Percentiles rank a stretch among this genome's conserved stretches.
Conservation (phyloP, 2,329 filamentous ascomycete species). For the Decorospora gaudefroyi region DNA sequence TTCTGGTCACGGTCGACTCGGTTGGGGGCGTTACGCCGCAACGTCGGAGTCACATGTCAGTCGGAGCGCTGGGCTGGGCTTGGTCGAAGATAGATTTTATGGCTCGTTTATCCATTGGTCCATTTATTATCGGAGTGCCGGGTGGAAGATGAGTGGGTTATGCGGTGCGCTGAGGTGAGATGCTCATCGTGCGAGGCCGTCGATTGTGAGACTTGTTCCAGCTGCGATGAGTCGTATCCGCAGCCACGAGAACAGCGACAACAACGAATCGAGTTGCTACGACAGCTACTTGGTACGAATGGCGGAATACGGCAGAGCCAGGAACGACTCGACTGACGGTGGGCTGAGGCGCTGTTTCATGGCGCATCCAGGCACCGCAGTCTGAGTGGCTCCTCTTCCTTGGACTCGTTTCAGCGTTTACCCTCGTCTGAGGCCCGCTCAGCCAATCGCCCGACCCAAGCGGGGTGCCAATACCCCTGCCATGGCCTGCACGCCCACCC, state of each 20-base stretch:
- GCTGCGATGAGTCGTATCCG: too few relatives aligned
- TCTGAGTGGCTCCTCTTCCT: slow-evolving; percentile 26
- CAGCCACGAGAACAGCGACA: too few relatives aligned
- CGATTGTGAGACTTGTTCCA: too few relatives aligned
- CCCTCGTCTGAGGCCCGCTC: slow-evolving; percentile 12
- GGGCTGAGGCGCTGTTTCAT: slow-evolving; percentile 30
- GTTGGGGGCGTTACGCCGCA: slow-evolving; percentile 8
- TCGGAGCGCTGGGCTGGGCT: too few relatives aligned
- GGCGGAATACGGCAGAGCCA: not conserved
- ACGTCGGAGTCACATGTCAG: slow-evolving; percentile 13
- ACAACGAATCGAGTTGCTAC: not conserved
- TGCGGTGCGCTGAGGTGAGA: too few relatives aligned
- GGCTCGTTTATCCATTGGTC: too few relatives aligned
- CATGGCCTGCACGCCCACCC: slow-evolving; percentile 5
- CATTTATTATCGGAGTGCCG: too few relatives aligned
- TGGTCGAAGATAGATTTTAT: too few relatives aligned
- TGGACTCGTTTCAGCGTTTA: slow-evolving; percentile 28
- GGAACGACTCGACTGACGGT: slow-evolving; percentile 1
- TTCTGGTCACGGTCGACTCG: slow-evolving; percentile 9
- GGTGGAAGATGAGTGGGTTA: too few relatives aligned
- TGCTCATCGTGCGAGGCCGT: too few relatives aligned
- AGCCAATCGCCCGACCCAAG: slow-evolving; percentile 25
- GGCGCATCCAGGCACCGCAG: slow-evolving; percentile 30
- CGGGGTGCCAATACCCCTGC: slow-evolving; percentile 9
- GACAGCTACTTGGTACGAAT: too few relatives aligned